Percentiles rank a stretch among this genome's conserved stretches.
Conservation (phyloP, 306 rosid genomes). For the Acacia acuminata region DNA sequence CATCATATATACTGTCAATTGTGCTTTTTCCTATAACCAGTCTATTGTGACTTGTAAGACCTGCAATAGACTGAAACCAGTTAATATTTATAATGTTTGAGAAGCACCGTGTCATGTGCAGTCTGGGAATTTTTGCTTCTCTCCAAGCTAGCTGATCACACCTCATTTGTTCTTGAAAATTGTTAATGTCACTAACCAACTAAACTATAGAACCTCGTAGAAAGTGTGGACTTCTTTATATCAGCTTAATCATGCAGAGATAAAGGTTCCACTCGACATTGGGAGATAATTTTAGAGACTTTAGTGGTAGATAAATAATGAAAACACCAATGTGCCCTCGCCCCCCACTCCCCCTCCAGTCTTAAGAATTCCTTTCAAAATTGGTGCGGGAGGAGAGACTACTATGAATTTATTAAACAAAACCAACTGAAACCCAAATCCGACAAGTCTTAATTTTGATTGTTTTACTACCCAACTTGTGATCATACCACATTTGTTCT, state of each 20-base stretch:
- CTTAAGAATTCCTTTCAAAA: no score
- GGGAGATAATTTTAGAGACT: no score
- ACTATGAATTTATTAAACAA: no score
- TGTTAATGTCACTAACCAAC: not conserved
- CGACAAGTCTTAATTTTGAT: slow-evolving; percentile 14
- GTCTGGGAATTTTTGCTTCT: not conserved
- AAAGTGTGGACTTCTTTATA: not conserved
- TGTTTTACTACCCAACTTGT: not conserved
- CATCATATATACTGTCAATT: not conserved
- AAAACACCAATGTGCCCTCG: no score
- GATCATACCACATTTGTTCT: no score
- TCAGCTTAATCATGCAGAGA: slow-evolving; percentile 4
- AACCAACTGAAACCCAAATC: not conserved
- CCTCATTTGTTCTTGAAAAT: not conserved
- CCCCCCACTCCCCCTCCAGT: no score
- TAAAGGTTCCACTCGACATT: not conserved
- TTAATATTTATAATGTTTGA: slow-evolving; percentile 2
- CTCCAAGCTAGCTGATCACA: slow-evolving; percentile 4
- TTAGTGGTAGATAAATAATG: no score
- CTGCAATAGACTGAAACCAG: slow-evolving; percentile 6
- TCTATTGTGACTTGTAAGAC: not conserved
- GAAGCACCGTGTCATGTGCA: not conserved
- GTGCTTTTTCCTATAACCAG: not conserved
- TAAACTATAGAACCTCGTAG: not conserved
- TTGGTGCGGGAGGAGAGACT: no score